Evolutionary conservation across 73 alveolate genomes (phyloP).

Genomic region (Tetrahymena malaccensis): DNA sequence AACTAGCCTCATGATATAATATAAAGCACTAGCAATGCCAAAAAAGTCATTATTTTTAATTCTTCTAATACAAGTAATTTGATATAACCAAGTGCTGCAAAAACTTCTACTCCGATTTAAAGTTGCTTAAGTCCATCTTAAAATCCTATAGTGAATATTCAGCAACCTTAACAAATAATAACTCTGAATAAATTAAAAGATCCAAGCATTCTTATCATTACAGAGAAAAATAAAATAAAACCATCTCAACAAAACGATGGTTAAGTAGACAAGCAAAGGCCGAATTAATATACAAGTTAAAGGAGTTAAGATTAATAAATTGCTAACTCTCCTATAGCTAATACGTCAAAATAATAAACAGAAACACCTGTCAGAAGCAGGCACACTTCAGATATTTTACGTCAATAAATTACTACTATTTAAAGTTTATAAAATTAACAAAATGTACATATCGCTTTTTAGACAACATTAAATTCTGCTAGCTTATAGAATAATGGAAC

Average conservation of each 20-base stretch:
- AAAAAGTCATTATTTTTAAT: neutral
- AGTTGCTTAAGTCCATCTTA: neutral
- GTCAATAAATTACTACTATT: neutral
- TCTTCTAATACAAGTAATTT: neutral
- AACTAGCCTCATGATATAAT: neutral
- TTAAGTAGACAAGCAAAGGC: neutral
- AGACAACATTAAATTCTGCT: neutral
- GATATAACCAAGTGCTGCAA: neutral
- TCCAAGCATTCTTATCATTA: neutral
- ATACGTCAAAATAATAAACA: neutral
- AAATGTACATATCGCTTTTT: neutral
- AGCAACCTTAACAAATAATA: neutral
- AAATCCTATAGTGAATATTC: neutral
- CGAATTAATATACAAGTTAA: no score
- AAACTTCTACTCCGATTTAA: neutral
- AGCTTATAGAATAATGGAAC: neutral
- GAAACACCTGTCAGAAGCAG: neutral
- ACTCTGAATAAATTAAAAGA: neutral
- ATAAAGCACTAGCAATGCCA: neutral
- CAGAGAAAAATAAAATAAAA: neutral
- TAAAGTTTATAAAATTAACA: neutral
- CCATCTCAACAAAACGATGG: neutral
- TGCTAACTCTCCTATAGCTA: neutral
- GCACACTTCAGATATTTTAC: neutral
- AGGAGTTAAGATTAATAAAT: neutral